Percentiles rank a stretch among this genome's conserved stretches.
These are phyloP conservation scores for Mycosphaerelloides madeirae DNA, from an alignment of 2,329 filamentous ascomycete genomes.

Conservation along the genomic window DNA sequence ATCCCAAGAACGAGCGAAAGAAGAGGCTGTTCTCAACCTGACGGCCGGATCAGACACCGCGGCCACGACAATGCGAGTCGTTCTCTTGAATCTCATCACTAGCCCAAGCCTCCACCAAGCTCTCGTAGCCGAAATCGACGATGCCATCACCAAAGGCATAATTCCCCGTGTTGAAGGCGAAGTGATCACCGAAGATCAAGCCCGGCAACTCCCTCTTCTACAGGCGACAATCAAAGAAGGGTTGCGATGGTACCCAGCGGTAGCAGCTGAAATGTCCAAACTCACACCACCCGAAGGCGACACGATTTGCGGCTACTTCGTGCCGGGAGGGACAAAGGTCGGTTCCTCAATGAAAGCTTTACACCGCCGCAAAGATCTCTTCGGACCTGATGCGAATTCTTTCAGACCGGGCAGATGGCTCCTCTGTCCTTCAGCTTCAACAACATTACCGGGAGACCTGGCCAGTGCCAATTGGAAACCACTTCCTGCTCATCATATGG, in stretches of 20 bases:
- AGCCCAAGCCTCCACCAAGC: slow-evolving; percentile 35
- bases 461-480: slow-evolving; percentile 9
- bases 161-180: neutral
- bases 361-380: slow-evolving; percentile 22
- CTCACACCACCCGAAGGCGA: slow-evolving; percentile 33
- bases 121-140: slow-evolving; percentile 45
- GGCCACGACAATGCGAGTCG: slow-evolving; percentile 39
- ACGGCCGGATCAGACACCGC: slow-evolving; percentile 49
- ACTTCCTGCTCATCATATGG: slow-evolving; percentile 5
- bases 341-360: slow-evolving; percentile 22
- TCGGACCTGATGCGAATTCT: slow-evolving; percentile 32
- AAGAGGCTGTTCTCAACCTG: slow-evolving; percentile 5
- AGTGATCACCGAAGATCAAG: slow-evolving; percentile 17
- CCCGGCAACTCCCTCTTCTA: slow-evolving; percentile 33
- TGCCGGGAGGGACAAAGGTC: slow-evolving; percentile 24
- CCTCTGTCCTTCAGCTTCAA: slow-evolving; percentile 8
- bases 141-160: neutral
- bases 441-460: slow-evolving; percentile 21
- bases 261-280: slow-evolving; percentile 32
- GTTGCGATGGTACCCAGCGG: slow-evolving; percentile 36
- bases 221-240: slow-evolving; percentile 40
- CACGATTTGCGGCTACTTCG: slow-evolving; percentile 28
- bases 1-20: slow-evolving; percentile 2
- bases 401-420: slow-evolving; percentile 51
- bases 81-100: slow-evolving; percentile 13